Conservation (phyloP, 2,329 filamentous ascomycete genomes). For the Epichloe aotearoae region DNA sequence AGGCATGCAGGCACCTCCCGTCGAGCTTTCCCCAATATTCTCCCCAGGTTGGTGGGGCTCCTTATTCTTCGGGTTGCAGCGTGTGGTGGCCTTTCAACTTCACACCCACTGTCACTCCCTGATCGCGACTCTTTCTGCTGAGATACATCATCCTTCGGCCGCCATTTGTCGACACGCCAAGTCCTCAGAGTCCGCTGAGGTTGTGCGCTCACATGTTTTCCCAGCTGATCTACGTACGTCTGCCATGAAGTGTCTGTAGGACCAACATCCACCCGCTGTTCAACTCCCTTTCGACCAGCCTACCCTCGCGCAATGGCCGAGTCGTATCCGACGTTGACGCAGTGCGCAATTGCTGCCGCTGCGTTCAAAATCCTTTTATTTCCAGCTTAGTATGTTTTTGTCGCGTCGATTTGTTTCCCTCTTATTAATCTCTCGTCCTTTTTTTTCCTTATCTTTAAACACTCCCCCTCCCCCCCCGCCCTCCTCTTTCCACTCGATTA, state of each 20-base stretch:
- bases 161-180: not conserved
- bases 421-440: not conserved
- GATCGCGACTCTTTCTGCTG: not conserved
- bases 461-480: not conserved
- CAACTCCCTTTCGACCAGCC: not conserved
- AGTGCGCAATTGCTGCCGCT: constrained; percentile 74
- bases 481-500: not conserved
- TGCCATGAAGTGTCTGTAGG: constrained; percentile 2
- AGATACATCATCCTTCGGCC: not conserved
- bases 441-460: not conserved
- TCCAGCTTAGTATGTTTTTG: constrained; percentile 72
- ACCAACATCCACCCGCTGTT: not conserved
- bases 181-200: not conserved
- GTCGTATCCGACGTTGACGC: constrained; percentile 71
- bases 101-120: too few relatives aligned
- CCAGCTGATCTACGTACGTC: too few relatives aligned
- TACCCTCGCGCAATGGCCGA: constrained; percentile 50
- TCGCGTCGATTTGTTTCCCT: not conserved
- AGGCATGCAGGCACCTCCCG: not conserved
- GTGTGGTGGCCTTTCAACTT: not conserved
- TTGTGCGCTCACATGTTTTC: not conserved
- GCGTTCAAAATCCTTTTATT: constrained; percentile 87
- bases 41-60: not conserved
- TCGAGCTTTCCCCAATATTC: not conserved
- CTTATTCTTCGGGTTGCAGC: not conserved